These are phyloP conservation scores for Seminavis robusta DNA, from an alignment of 108 stramenopile genomes.

Conservation along the genomic window DNA sequence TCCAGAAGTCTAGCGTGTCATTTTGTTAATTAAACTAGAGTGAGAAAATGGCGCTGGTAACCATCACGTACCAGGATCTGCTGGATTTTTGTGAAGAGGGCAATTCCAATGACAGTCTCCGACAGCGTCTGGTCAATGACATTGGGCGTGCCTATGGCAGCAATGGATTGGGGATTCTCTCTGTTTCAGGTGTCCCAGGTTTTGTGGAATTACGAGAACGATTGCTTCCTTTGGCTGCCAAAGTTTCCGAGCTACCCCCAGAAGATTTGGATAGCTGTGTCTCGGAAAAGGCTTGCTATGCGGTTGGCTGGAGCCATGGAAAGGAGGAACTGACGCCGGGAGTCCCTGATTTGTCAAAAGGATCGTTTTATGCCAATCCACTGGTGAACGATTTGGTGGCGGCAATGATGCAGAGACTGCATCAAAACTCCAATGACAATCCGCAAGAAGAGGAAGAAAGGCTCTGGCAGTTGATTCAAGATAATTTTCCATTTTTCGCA, in stretches of 20 bases:
- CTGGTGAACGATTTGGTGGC: conserved; percentile 47
- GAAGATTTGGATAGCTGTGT: conserved; percentile 46
- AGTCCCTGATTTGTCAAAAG: conserved; percentile 76
- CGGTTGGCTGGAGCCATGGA: conserved; percentile 85
- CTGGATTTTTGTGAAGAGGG: too few species aligned
- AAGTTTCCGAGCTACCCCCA: conserved; percentile 52
- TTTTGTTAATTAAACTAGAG: too few species aligned
- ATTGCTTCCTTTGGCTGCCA: conserved; percentile 49
- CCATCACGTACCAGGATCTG: too few species aligned
- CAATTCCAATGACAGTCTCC: neutral
- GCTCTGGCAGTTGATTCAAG: conserved; percentile 3
- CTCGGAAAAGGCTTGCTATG: conserved; percentile 52
- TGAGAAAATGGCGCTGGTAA: too few species aligned
- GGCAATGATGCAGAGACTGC: conserved; percentile 11
- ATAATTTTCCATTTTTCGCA: conserved; percentile 60
- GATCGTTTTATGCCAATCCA: conserved; percentile 91
- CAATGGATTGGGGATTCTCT: conserved; percentile 46
- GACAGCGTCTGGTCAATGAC: conserved; percentile 23
- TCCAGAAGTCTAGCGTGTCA: too few species aligned
- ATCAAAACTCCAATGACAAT: conserved; percentile 27
- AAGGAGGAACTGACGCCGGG: conserved; percentile 69
- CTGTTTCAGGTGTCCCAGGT: conserved; percentile 46
- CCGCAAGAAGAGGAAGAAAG: conserved; percentile 4
- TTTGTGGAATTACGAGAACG: conserved; percentile 22
- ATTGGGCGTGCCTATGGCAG: conserved; percentile 39